These are phyloP conservation scores for Isatis tinctoria DNA, from an alignment of 345 rosid species.

Conservation along the genomic window DNA sequence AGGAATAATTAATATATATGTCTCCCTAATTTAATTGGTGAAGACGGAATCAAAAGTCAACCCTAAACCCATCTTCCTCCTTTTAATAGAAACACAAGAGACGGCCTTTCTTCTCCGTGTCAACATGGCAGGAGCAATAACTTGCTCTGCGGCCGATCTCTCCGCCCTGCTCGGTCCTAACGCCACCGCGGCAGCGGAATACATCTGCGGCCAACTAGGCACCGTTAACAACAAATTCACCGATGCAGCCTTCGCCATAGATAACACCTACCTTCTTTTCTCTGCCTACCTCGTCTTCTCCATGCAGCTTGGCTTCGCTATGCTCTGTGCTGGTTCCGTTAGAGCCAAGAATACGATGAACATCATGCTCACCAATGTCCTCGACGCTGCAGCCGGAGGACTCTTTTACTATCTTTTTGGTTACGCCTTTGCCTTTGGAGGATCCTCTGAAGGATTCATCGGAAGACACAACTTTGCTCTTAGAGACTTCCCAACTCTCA, in stretches of 20 bases:
- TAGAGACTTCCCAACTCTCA: slow-evolving; percentile 24
- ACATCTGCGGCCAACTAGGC: slow-evolving; percentile 47
- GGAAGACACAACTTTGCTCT: slow-evolving; percentile 68
- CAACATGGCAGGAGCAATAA: slow-evolving; percentile 13
- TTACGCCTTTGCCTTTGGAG: slow-evolving; percentile 78
- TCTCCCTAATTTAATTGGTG: neutral
- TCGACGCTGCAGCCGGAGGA: slow-evolving; percentile 83
- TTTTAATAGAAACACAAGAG: neutral
- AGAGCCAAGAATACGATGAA: slow-evolving; percentile 88
- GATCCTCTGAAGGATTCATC: slow-evolving; percentile 73
- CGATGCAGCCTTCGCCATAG: slow-evolving; percentile 54
- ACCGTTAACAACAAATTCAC: slow-evolving; percentile 25
- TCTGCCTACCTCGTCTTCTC: slow-evolving; percentile 83
- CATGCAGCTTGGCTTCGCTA: slow-evolving; percentile 89
- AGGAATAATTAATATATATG: neutral
- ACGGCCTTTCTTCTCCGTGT: slow-evolving; percentile 3
- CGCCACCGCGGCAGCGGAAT: slow-evolving; percentile 50
- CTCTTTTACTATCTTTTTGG: slow-evolving; percentile 82
- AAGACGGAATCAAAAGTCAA: slow-evolving; percentile 4
- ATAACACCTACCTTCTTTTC: slow-evolving; percentile 76
- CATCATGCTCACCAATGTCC: slow-evolving; percentile 89
- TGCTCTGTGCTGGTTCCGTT: slow-evolving; percentile 96
- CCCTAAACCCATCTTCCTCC: neutral
- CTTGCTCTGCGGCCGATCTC: slow-evolving; percentile 46
- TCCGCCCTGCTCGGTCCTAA: slow-evolving; percentile 50